These are phyloP conservation scores for Aechmea fasciata DNA, from an alignment of 176 grass and related monocot genomes.

Conservation along the genomic window DNA sequence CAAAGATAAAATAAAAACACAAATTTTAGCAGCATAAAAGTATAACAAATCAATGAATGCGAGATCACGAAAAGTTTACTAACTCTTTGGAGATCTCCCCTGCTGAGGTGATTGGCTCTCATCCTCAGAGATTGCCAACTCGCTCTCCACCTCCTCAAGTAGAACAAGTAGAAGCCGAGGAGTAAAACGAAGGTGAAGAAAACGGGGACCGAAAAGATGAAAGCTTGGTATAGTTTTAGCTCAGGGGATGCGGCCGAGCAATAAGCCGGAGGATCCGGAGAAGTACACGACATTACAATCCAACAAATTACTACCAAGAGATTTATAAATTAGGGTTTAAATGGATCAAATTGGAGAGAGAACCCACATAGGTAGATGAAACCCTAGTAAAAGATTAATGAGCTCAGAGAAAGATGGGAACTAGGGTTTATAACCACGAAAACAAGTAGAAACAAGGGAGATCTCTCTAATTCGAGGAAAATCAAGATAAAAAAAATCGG, in stretches of 20 bases:
- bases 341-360: neutral
- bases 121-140: constrained; percentile 75
- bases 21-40: neutral
- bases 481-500: neutral
- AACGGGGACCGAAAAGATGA: constrained; percentile 82
- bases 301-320: neutral
- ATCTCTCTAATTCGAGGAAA: neutral
- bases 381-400: neutral
- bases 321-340: neutral
- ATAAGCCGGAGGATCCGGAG: constrained; percentile 53
- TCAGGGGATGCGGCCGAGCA: constrained; percentile 65
- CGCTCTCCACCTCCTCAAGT: constrained; percentile 61
- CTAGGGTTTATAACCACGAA: neutral
- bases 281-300: constrained; percentile 64
- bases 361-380: neutral
- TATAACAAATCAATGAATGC: constrained; percentile 1
- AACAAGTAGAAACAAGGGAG: neutral
- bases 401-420: neutral
- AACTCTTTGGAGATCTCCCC: constrained; percentile 62
- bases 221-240: constrained; percentile 88
- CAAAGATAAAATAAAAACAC: constrained; percentile 9
- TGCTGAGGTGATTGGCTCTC: constrained; percentile 49
- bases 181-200: constrained; percentile 83
- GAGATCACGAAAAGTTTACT: constrained; percentile 9
- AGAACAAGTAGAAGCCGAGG: constrained; percentile 86